Percentiles rank a stretch among this genome's conserved stretches.
Evolutionary conservation across 768 basidiomycete species (phyloP).

Genomic region (Rhizopogon vesiculosus): DNA sequence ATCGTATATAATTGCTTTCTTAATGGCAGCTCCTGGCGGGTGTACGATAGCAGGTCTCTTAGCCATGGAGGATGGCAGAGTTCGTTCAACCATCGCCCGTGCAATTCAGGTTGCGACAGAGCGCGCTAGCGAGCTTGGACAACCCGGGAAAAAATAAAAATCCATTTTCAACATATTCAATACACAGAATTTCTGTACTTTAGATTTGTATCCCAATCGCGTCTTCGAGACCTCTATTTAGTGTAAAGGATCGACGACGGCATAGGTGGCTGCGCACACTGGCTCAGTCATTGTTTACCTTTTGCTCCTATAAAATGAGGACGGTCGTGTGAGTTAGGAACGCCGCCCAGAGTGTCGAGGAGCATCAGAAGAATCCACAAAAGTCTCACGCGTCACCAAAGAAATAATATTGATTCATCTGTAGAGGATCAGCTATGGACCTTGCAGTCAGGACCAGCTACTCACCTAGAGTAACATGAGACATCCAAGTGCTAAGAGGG

Average conservation of each 20-base stretch:
- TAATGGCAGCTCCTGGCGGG: slow-evolving; percentile 80
- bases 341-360: slow-evolving; percentile 97
- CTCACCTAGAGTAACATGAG: slow-evolving; percentile 11
- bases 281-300: slow-evolving; percentile 28
- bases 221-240: slow-evolving; percentile 29
- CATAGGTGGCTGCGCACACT: slow-evolving; percentile 27
- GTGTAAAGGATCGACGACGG: slow-evolving; percentile 29
- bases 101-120: slow-evolving; percentile 93
- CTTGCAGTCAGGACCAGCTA: not conserved
- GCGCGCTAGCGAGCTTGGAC: slow-evolving; percentile 81
- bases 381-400: not conserved
- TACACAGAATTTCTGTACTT: not conserved
- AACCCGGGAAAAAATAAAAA: slow-evolving; percentile 49
- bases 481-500: not conserved
- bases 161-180: not conserved
- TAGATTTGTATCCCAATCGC: slow-evolving; percentile 24
- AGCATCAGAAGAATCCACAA: slow-evolving; percentile 40
- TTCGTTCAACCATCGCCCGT: slow-evolving; percentile 92
- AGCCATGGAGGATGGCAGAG: slow-evolving; percentile 88
- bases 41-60: slow-evolving; percentile 98
- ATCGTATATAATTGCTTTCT: not conserved
- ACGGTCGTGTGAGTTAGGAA: slow-evolving; percentile 64
- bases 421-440: not conserved
- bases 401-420: not conserved
- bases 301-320: slow-evolving; percentile 97